Evolutionary conservation across 108 stramenopile species (phyloP), one percentile per base, ranked within the genome.

Genomic region (Nitzschia sp.): DNA sequence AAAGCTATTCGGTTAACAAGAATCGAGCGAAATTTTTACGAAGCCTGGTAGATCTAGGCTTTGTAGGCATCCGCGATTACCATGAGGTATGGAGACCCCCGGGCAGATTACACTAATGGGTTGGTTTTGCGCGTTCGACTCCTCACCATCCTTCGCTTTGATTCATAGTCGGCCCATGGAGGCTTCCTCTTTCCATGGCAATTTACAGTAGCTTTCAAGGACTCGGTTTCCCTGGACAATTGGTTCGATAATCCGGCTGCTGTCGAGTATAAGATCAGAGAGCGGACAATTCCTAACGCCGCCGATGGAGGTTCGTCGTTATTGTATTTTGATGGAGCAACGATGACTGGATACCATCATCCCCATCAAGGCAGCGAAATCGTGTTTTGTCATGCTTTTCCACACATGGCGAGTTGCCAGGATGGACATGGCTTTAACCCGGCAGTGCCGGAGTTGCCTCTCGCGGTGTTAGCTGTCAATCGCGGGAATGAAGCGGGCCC

Each of bases 291-390:
- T 18, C 62, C 60, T 17, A 42, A 13, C 13, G 78, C 81, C 0
- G 78, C 61, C 29, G 59, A 70, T 9, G 85, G 87, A 5, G 54
- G 46, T 15, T 45, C 66, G 9, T 60, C 89, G 6, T 71, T 94
- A 34, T 54, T 56, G 1, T 83, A 78, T 46, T 88, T 90, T 77
- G 93, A 94, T 61, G 90, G 90, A 2, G 72, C 93, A 3, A 80
- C 86, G 0, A 91, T 91, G 89, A 62, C 65, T 46, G 53, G 54
- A 15, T 92, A 89, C 48, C 83, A 81, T 54, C 59, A 72, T 25
- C 86, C 89, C 15, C 64, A 75, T 29, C 82, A 79, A 36, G 64
- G 56, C 9, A 79, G 78, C 33, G 88, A 91, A 63, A 54, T 49
- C 30, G 74, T 83, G 0, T 77, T 77, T 49, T 92, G 91, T 38